Evolutionary conservation across 2,329 filamentous ascomycete species (phyloP).

Genomic region (Penicillium rolfsii): DNA sequence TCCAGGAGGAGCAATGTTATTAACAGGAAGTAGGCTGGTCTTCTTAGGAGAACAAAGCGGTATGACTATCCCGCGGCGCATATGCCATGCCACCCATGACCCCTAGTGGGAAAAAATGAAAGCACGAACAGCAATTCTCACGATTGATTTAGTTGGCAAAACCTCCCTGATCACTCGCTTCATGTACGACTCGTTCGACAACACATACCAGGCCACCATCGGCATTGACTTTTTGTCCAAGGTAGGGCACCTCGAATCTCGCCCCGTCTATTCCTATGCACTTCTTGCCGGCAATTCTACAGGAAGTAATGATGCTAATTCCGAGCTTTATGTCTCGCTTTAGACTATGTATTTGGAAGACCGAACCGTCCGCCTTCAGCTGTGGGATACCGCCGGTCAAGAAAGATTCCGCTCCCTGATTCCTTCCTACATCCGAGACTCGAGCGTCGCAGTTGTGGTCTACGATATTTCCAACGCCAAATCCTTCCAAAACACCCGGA

Average conservation of each 20-base stretch:
- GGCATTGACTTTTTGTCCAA: conserved; percentile 99
- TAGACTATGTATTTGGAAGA: conserved; percentile 99
- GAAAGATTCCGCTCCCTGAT: conserved; percentile 97
- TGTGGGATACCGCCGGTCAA: conserved; percentile 98
- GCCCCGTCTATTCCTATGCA: background rate
- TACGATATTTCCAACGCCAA: conserved; percentile 98
- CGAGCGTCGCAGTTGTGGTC: conserved; percentile 94
- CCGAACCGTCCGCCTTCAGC: conserved; percentile 91
- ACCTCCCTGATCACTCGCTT: conserved; percentile 98
- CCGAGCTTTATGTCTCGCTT: conserved; percentile 8
- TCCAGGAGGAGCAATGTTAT: conserved; percentile 26
- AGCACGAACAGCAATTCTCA: conserved; percentile 21
- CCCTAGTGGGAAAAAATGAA: background rate
- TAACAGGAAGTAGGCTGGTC: conserved; percentile 68
- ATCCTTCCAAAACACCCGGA: conserved; percentile 97
- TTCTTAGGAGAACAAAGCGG: conserved; percentile 98
- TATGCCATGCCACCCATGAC: conserved; percentile 12
- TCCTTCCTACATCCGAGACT: conserved; percentile 97
- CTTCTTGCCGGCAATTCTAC: background rate
- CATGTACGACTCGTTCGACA: conserved; percentile 99
- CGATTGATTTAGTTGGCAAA: conserved; percentile 75
- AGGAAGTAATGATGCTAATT: conserved; percentile 1
- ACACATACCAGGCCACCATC: conserved; percentile 99
- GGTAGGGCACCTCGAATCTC: conserved; percentile 54
- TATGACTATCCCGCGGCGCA: conserved; percentile 53